Base-by-base conservation (phyloP, 495 filamentous ascomycete species). In the Aspergillus campestris region DNA sequence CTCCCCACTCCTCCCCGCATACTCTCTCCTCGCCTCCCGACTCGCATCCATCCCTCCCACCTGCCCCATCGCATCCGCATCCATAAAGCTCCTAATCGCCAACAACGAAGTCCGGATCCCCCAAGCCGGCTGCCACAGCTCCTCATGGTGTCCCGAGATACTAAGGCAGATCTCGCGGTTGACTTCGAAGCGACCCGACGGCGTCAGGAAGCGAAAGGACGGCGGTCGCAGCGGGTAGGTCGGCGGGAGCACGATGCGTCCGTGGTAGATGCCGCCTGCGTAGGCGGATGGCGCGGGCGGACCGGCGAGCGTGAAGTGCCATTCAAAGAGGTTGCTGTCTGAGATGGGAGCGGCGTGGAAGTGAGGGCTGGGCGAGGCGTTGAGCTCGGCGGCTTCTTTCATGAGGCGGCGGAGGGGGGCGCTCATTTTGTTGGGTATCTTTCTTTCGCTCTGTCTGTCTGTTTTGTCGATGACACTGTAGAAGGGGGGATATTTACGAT, bases 61-160 rank as follows among this genome's bases (percentile, higher is more conserved):
- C 72, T 98, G 92, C 0, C 92, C 74, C 47, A 60, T 61, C 34
- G 68, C 69, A 56, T 76, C 78, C 4, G 67, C 66, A 14, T 66
- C 65, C 57, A 77, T 75, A 42, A 80, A 79, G 45, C 66, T 69
- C 30, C 74, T 58, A 34, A 79, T 70, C 6, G 72, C 73, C 38
- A 74, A 54, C 38, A 81, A 46, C 45, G 78, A 73, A 18, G 74
- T 77, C 34, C 92, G 75, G 6, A 98, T 80, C 0, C 92, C 91
- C 92, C 92, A 98, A 1, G 92, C 92, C 1, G 92, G 92, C 75
- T 94, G 89, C 92, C 92, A 98, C 18, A 84, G 91, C 66, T 98
- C 92, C 64, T 95, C 92, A 66, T 98, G 92, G 65, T 96, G 91
- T 7, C 89, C 92, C 31, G 77, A 83, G 60, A 98, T 98, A 44